Evolutionary conservation across 2,329 filamentous ascomycete genomes (phyloP).

Genomic region (Trichoderma semiorbis): DNA sequence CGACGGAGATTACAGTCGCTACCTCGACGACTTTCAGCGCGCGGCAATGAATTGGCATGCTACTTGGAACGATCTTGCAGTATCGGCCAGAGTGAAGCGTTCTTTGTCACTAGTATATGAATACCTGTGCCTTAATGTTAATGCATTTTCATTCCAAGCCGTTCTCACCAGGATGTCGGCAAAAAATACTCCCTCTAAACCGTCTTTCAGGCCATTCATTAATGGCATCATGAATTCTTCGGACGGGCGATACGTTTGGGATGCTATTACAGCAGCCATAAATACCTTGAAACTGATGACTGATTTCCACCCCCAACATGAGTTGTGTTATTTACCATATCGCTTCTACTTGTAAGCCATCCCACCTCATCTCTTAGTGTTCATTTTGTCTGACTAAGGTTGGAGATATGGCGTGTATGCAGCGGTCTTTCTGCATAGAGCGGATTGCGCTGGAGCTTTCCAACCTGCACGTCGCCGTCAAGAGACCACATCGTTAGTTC

Average conservation of each 20-base stretch:
- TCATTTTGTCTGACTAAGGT: not conserved
- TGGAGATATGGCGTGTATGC: constrained; percentile 2
- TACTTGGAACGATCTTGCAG: not conserved
- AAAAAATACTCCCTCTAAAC: not conserved
- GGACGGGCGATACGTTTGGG: constrained; percentile 1
- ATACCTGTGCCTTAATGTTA: not conserved
- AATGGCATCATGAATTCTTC: not conserved
- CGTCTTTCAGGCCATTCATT: not conserved
- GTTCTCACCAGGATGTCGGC: not conserved
- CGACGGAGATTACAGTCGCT: constrained; percentile 5
- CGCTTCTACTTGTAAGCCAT: constrained; percentile 1
- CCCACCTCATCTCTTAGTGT: not conserved
- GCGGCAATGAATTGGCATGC: not conserved
- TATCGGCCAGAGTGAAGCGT: not conserved
- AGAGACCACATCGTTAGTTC: not conserved
- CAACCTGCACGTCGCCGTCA: not conserved
- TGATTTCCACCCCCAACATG: not conserved
- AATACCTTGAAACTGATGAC: constrained; percentile 2
- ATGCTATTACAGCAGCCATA: not conserved
- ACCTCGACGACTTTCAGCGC: constrained; percentile 2
- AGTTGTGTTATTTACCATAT: constrained; percentile 3
- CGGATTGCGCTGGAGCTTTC: not conserved
- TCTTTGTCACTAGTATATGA: not conserved
- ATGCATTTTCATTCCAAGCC: constrained; percentile 7
- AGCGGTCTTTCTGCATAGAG: not conserved